Evolutionary conservation across 1,284 basidiomycete genomes (phyloP).

Genomic region (Pseudozyma tsukubaensis): DNA sequence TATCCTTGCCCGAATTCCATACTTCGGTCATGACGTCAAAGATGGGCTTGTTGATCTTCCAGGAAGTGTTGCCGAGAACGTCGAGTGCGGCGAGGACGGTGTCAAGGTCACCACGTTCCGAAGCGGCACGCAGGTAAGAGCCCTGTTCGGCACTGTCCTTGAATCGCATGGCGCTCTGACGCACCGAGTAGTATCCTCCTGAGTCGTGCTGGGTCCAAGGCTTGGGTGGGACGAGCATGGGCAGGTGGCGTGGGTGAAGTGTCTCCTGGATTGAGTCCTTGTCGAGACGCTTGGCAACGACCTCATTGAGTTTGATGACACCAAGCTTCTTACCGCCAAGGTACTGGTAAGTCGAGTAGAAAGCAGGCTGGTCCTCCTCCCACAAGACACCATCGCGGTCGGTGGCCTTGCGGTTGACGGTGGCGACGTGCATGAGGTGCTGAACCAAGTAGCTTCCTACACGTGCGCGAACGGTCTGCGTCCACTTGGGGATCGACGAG

Average conservation of each 20-base stretch:
- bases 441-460: conserved; percentile 87
- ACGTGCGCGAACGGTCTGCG: conserved; percentile 75
- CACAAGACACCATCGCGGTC: conserved; percentile 63
- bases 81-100: conserved; percentile 89
- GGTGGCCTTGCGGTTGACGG: conserved; percentile 75
- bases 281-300: conserved; percentile 81
- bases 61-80: conserved; percentile 88
- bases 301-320: conserved; percentile 87
- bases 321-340: conserved; percentile 90
- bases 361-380: conserved; percentile 86
- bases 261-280: conserved; percentile 81
- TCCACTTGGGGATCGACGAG: conserved; percentile 82
- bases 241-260: conserved; percentile 90
- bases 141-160: conserved; percentile 91
- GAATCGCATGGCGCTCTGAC: conserved; percentile 79
- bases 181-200: conserved; percentile 80
- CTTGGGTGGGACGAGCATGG: conserved; percentile 92
- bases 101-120: conserved; percentile 81
- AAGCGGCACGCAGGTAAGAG: conserved; percentile 82
- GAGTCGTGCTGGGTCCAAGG: conserved; percentile 84
- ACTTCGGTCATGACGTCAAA: conserved; percentile 79
- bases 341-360: conserved; percentile 93
- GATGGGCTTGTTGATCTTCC: conserved; percentile 84
- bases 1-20: conserved; percentile 78
- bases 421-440: conserved; percentile 84